Conservation (phyloP, 1,284 basidiomycete genomes). For the Ustilago trichophora region DNA sequence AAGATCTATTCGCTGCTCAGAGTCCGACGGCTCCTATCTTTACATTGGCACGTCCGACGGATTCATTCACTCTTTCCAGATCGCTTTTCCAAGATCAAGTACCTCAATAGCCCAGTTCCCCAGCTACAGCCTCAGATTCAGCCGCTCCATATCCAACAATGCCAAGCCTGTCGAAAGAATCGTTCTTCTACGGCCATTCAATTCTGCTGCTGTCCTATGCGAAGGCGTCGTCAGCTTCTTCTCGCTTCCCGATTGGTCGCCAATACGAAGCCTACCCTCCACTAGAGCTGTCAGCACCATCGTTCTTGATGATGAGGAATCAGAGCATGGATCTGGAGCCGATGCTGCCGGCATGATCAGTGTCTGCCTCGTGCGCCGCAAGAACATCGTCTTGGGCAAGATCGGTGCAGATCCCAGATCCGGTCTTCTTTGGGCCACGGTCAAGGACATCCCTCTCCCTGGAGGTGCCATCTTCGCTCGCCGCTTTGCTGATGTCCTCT, state of each 20-base stretch:
- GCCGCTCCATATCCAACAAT: slow-evolving; percentile 27
- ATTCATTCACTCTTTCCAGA: slow-evolving; percentile 35
- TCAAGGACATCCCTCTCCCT: slow-evolving; percentile 55
- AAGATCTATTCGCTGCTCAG: slow-evolving; percentile 38
- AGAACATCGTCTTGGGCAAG: slow-evolving; percentile 55
- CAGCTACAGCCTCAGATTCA: slow-evolving; percentile 10
- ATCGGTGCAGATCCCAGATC: slow-evolving; percentile 43
- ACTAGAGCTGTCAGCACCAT: slow-evolving; percentile 43
- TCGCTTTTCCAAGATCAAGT: slow-evolving; percentile 8
- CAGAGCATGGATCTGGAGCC: slow-evolving; percentile 15
- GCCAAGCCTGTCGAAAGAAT: slow-evolving; percentile 46
- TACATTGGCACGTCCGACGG: slow-evolving; percentile 57
- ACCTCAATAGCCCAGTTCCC: background rate
- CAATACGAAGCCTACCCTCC: slow-evolving; percentile 31
- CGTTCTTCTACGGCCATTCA: slow-evolving; percentile 30
- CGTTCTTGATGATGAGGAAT: slow-evolving; percentile 45
- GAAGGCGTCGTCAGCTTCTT: slow-evolving; percentile 48
- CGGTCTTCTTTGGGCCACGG: slow-evolving; percentile 47
- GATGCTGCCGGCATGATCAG: slow-evolving; percentile 52
- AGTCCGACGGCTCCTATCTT: slow-evolving; percentile 39
- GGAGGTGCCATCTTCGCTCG: slow-evolving; percentile 60
- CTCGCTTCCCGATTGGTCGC: slow-evolving; percentile 31
- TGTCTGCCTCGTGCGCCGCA: slow-evolving; percentile 58
- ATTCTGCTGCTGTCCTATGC: slow-evolving; percentile 41
- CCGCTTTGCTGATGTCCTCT: slow-evolving; percentile 55